These are phyloP conservation scores for Tetrahymena elliotti DNA, from an alignment of 73 alveolate genomes.

Conservation along the genomic window DNA sequence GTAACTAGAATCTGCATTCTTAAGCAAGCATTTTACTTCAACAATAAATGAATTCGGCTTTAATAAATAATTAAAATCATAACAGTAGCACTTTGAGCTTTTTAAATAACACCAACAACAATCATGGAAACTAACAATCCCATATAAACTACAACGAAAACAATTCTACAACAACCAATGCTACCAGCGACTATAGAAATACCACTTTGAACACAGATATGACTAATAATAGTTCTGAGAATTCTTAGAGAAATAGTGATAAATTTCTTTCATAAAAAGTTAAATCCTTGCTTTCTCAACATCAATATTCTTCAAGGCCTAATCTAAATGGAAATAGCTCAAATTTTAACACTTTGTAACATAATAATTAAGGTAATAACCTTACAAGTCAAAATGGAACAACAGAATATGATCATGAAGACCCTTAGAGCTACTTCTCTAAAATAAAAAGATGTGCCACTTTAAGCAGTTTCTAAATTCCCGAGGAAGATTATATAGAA, in stretches of 20 bases:
- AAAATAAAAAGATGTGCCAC: neutral
- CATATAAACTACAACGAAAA: neutral
- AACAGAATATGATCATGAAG: neutral
- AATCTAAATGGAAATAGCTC: neutral
- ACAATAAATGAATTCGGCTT: neutral
- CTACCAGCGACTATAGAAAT: neutral
- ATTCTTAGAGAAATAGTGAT: neutral
- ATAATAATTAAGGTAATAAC: neutral
- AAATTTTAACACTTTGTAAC: neutral
- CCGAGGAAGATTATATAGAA: neutral
- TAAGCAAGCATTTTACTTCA: neutral
- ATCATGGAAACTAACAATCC: neutral
- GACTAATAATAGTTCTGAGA: neutral
- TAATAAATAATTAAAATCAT: neutral
- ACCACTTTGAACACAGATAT: neutral
- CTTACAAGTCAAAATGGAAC: neutral
- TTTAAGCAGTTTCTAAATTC: neutral
- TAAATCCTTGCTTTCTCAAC: neutral
- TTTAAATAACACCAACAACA: neutral
- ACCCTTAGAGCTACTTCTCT: neutral
- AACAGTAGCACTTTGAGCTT: neutral
- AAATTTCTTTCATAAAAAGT: neutral
- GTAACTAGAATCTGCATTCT: constrained; percentile 1
- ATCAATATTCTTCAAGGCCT: neutral
- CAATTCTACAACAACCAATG: neutral